Evolutionary conservation across 345 rosid genomes (phyloP), one percentile per base, ranked within the genome.

Genomic region (Acer campestre): DNA sequence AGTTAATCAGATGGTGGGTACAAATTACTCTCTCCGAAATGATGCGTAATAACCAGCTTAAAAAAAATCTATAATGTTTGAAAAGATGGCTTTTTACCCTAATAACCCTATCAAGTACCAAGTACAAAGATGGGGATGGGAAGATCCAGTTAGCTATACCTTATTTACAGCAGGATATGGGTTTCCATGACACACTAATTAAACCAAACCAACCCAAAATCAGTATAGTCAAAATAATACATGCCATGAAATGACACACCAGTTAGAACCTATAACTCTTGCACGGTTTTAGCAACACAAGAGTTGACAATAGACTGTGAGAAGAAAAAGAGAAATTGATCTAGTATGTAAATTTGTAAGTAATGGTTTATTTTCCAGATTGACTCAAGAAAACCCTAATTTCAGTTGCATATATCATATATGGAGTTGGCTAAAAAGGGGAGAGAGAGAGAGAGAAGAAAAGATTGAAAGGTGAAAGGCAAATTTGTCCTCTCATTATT

Each of bases 321-420:
- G 6, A 35, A 35, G 38, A 35, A 35, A 35, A 35, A 35, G 44
- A 3, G 25, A 22, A 31, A 31, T 6, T 35, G 38, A 35, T 35
- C 6, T 35, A 4, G 6, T 35, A 35, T 5, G 38, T 35, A 35
- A 35, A 35, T 35, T 31, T 31, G 35, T 31, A 31, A 31, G 35
- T 31, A 5, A 31, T 31, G 35, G 6, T 31, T 18, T 12, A 17
- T 16, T 27, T 78, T 58, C 70, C 78, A 4, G 38, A 35, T 48
- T 68, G 75, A 75, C 75, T 79, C 70, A 74, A 61, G 68, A 44
- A 38, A 22, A 58, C 25, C 31, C 49, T 56, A 62, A 35, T 35
- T 35, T 4, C 38, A 35, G 38, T 35, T 35, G 6, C 38, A 4
- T 35, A 35, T 35, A 35, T 4, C 38, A 35, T 35, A 35, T 35